phyloP scores from a whole-genome alignment of 2,329 filamentous ascomycete species.

The Penicillium sp. region DNA sequence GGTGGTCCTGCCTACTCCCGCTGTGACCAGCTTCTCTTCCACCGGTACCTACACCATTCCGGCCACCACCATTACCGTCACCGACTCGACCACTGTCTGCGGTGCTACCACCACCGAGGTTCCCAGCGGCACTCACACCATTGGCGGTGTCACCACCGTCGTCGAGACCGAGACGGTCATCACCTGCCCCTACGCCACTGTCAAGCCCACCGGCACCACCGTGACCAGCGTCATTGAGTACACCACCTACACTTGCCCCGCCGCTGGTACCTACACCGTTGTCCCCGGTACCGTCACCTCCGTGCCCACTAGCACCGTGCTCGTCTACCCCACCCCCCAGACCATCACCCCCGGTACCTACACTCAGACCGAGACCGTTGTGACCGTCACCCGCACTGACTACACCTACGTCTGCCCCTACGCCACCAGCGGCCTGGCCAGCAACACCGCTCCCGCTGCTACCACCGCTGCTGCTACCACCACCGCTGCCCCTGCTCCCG shows the following conservation, averaged over 20 bases:
- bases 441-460: conserved; percentile 20
- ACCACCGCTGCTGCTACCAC: conserved; percentile 25
- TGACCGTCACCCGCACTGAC: conserved; percentile 69
- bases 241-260: conserved; percentile 73
- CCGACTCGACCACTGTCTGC: conserved; percentile 67
- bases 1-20: conserved; percentile 48
- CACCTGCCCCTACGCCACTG: conserved; percentile 68
- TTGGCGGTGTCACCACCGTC: conserved; percentile 72
- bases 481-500: conserved; percentile 19
- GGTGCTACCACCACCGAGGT: conserved; percentile 63
- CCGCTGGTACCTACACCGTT: conserved; percentile 74
- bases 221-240: conserved; percentile 68
- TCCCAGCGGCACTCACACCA: conserved; percentile 65
- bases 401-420: conserved; percentile 72
- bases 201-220: conserved; percentile 58
- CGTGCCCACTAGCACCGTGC: conserved; percentile 54
- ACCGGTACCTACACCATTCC: conserved; percentile 76
- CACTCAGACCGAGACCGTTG: conserved; percentile 65
- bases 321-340: conserved; percentile 66
- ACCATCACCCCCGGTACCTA: conserved; percentile 71
- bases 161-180: conserved; percentile 68
- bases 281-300: conserved; percentile 64
- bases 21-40: conserved; percentile 58
- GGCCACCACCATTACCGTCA: conserved; percentile 69
- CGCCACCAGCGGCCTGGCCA: conserved; percentile 45